These are phyloP conservation scores for Aureobasidium sp. DNA, from an alignment of 2,329 filamentous ascomycete species.

Conservation along the genomic window DNA sequence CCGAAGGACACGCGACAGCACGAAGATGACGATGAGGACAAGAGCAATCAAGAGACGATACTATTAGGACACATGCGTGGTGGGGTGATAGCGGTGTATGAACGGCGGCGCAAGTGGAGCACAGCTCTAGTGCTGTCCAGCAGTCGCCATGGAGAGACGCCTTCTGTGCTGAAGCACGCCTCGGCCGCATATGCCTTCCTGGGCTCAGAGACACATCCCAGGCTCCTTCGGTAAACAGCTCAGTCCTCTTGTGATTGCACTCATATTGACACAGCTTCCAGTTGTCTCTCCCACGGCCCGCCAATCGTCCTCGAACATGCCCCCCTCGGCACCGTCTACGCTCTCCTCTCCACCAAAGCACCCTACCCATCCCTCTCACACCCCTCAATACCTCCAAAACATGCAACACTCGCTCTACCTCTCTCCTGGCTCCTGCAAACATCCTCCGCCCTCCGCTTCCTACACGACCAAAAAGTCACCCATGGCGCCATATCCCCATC, in stretches of 20 bases:
- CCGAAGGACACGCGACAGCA: not conserved
- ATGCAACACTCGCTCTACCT: not conserved
- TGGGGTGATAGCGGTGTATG: not conserved
- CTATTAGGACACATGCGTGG: not conserved
- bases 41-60: not conserved
- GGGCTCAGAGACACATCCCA: not conserved
- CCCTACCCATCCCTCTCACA: not conserved
- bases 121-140: not conserved
- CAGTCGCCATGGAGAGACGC: not conserved
- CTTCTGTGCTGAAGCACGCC: not conserved
- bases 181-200: not conserved
- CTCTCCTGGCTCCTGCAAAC: slow-evolving; percentile 8
- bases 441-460: slow-evolving; percentile 5
- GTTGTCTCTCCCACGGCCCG: slow-evolving; percentile 50
- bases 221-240: not conserved
- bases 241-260: not conserved
- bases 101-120: not conserved
- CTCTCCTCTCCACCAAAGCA: slow-evolving; percentile 21
- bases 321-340: slow-evolving; percentile 58
- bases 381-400: not conserved
- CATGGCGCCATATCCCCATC: not conserved
- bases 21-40: not conserved
- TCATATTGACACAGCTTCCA: not conserved
- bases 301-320: slow-evolving; percentile 57
- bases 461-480: slow-evolving; percentile 7